These are phyloP conservation scores for Gracilaria domingensis DNA, from an alignment of 23 red algal species.

Conservation along the genomic window DNA sequence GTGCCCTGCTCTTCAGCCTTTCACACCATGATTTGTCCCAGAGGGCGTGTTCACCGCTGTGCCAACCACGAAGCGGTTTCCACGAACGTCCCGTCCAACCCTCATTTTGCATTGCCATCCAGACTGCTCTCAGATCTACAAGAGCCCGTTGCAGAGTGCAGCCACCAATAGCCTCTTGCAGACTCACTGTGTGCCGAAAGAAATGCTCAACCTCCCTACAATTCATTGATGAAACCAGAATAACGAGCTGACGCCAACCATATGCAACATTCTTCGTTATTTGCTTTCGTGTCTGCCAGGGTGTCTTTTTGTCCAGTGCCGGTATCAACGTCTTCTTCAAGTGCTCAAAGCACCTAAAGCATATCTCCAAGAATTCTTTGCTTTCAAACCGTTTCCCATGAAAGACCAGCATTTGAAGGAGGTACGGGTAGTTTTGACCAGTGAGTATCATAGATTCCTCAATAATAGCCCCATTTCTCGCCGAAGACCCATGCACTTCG, in stretches of 20 bases:
- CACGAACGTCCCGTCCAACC: background rate
- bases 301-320: background rate
- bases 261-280: conserved; percentile 6
- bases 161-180: background rate
- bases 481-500: background rate
- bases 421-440: conserved; percentile 15
- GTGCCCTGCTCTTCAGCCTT: background rate
- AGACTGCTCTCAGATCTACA: conserved; percentile 4
- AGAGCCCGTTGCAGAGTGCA: conserved; percentile 22
- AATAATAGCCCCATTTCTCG: background rate
- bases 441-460: conserved; percentile 27
- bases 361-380: background rate
- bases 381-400: background rate
- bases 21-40: conserved; percentile 26
- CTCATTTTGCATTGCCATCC: background rate
- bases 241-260: conserved; percentile 6
- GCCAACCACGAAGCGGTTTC: conserved; percentile 4
- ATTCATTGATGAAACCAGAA: background rate
- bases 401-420: background rate
- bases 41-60: background rate
- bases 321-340: background rate
- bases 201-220: background rate
- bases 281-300: background rate
- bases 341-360: background rate
- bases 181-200: background rate